Conservation (phyloP, 192 early-diverging fungal genomes). For the Gryganskiella cystojenkinii region DNA sequence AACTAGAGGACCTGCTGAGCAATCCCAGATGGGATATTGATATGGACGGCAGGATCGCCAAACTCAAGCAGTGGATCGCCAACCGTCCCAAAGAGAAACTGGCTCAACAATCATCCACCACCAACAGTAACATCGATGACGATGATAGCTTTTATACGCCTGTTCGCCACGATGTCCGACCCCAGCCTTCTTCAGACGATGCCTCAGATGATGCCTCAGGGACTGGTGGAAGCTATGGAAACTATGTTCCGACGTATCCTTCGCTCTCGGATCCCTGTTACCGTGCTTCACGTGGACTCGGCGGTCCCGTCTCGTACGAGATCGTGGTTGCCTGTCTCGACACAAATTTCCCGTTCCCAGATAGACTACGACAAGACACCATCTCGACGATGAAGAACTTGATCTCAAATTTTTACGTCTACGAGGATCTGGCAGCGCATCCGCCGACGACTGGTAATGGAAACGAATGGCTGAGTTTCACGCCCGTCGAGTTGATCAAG, state of each 20-base stretch:
- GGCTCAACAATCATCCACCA: background rate
- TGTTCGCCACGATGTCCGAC: constrained; percentile 15
- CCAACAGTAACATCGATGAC: no score
- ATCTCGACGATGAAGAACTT: constrained; percentile 23
- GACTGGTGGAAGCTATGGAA: no score
- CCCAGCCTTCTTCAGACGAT: no score
- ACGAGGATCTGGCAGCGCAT: constrained; percentile 20
- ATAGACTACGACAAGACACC: constrained; percentile 11
- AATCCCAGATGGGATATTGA: background rate
- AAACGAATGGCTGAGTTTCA: constrained; percentile 3
- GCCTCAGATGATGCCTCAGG: no score
- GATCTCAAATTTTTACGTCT: constrained; percentile 28
- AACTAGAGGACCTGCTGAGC: background rate
- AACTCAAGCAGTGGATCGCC: background rate
- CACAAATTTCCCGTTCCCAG: constrained; percentile 17
- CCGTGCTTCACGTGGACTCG: background rate
- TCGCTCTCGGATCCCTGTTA: constrained; percentile 25
- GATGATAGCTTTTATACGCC: background rate
- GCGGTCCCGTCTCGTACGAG: constrained; percentile 11
- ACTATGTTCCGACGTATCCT: no score
- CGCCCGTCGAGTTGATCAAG: constrained; percentile 9
- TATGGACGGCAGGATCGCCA: background rate
- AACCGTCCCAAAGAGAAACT: background rate
- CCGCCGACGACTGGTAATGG: constrained; percentile 1
- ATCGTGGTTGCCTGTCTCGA: constrained; percentile 24